Percentiles rank a stretch among this genome's conserved stretches.
phyloP scores from a whole-genome alignment of 2,329 filamentous ascomycete species.

The Epichloe festucae region DNA sequence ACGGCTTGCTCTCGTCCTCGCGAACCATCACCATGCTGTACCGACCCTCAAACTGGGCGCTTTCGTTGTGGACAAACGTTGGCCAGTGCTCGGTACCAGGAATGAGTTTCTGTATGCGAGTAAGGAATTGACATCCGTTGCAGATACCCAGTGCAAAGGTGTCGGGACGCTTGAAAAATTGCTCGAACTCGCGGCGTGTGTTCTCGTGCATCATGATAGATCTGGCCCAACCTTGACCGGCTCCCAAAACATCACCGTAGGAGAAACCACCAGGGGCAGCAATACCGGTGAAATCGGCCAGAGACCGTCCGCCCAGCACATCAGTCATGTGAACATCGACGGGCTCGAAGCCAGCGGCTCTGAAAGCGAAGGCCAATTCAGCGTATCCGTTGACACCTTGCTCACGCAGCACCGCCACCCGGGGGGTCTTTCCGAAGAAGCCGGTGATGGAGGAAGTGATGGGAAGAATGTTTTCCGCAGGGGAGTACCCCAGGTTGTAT shows the following conservation, averaged over 20 bases:
- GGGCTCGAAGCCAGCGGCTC: slow-evolving; percentile 77
- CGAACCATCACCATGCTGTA: slow-evolving; percentile 70
- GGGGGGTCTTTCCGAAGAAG: slow-evolving; percentile 49
- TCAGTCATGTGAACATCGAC: slow-evolving; percentile 97
- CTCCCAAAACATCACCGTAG: slow-evolving; percentile 74
- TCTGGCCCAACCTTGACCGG: slow-evolving; percentile 94
- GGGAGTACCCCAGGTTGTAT: slow-evolving; percentile 72
- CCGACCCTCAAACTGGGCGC: slow-evolving; percentile 81
- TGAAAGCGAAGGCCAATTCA: slow-evolving; percentile 98
- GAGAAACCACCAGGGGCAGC: slow-evolving; percentile 96
- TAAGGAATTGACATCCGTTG: slow-evolving; percentile 95
- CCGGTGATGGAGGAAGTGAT: slow-evolving; percentile 31
- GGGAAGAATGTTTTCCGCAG: slow-evolving; percentile 63
- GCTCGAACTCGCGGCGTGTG: slow-evolving; percentile 60
- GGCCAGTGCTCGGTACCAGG: slow-evolving; percentile 78
- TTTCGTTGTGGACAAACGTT: slow-evolving; percentile 71
- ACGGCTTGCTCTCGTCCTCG: slow-evolving; percentile 43
- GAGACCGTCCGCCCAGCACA: slow-evolving; percentile 64
- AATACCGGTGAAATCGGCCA: slow-evolving; percentile 73
- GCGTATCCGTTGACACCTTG: slow-evolving; percentile 91
- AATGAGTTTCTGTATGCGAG: slow-evolving; percentile 64
- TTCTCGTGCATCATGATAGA: slow-evolving; percentile 78
- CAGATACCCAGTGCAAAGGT: slow-evolving; percentile 92
- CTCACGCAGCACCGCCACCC: slow-evolving; percentile 86
- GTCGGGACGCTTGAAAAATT: slow-evolving; percentile 76